A percentile compares a stretch with the other conserved stretches of the same genome.
Conservation (phyloP, 208 protist species). For the Leishmania major region DNA sequence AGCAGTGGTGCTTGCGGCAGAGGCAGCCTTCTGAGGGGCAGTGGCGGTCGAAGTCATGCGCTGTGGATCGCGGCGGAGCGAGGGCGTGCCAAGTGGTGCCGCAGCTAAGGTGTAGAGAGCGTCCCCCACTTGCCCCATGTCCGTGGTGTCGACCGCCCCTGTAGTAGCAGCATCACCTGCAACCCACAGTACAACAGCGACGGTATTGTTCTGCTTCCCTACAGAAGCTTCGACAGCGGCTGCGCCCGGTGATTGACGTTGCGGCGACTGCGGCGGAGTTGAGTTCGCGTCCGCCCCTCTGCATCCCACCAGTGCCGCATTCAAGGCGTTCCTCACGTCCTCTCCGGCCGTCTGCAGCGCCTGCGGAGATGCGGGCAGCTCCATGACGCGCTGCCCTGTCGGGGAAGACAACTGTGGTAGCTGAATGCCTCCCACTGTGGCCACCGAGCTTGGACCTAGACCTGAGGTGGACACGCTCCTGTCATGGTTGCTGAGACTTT, state of each 20-base stretch:
- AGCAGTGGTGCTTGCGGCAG: background rate
- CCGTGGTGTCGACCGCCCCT: background rate
- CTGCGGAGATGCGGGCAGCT: background rate
- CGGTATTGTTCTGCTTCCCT: background rate
- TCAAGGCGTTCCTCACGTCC: background rate
- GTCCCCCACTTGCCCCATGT: background rate
- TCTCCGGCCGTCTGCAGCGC: background rate
- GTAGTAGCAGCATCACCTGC: background rate
- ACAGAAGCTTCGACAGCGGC: background rate
- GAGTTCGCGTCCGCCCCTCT: background rate
- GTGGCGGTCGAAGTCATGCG: background rate
- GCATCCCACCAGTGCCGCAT: too few relatives aligned
- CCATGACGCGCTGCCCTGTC: background rate
- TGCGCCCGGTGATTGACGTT: too few relatives aligned
- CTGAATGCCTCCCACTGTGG: background rate
- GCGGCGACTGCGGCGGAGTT: background rate
- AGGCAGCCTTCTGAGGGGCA: background rate
- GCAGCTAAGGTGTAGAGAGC: background rate
- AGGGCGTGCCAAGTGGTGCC: background rate
- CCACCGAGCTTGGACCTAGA: background rate
- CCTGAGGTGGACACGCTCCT: background rate
- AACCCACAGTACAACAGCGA: slow-evolving; percentile 28
- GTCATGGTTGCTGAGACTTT: background rate
- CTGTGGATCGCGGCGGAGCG: background rate
- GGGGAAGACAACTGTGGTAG: background rate